A percentile compares a stretch with the other conserved stretches of the same genome.
Conservation (phyloP, 805 yeast genomes). For the Brettanomyces anomalus region DNA sequence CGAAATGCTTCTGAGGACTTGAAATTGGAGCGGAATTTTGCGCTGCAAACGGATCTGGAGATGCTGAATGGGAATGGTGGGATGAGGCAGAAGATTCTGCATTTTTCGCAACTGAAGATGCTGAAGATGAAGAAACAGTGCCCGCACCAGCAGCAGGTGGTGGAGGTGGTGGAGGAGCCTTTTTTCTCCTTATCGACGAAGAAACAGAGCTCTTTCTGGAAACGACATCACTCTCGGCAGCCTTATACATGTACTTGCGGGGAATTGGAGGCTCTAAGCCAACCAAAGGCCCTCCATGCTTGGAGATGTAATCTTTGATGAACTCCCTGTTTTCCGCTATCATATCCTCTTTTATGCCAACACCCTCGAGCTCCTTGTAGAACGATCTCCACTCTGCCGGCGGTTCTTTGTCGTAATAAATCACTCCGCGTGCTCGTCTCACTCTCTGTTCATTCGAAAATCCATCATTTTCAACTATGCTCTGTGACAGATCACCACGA, state of each 20-base stretch:
- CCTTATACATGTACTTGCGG: constrained; percentile 30
- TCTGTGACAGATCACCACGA: constrained; percentile 38
- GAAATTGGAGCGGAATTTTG: constrained; percentile 11
- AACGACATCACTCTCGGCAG: constrained; percentile 5
- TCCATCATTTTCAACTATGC: neutral
- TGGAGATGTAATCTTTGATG: constrained; percentile 65
- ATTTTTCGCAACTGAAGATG: constrained; percentile 9
- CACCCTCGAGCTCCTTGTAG: constrained; percentile 60
- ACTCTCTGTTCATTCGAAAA: constrained; percentile 41
- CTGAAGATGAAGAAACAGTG: constrained; percentile 12
- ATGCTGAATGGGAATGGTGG: constrained; percentile 9
- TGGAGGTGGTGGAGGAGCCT: constrained; percentile 34
- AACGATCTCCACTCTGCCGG: constrained; percentile 80
- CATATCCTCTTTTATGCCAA: constrained; percentile 83
- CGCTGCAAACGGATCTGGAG: no score
- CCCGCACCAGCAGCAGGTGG: constrained; percentile 19
- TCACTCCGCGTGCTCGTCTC: constrained; percentile 46
- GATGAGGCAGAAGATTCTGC: constrained; percentile 9
- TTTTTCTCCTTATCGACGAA: constrained; percentile 14
- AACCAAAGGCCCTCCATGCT: constrained; percentile 71
- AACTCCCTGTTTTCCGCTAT: constrained; percentile 79
- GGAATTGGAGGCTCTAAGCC: constrained; percentile 84
- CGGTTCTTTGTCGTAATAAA: constrained; percentile 70
- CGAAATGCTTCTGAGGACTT: constrained; percentile 2
- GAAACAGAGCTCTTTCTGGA: neutral